These are phyloP conservation scores for Pneumocystis oryctolagi DNA, from an alignment of 1,139 yeast genomes.

Conservation along the genomic window DNA sequence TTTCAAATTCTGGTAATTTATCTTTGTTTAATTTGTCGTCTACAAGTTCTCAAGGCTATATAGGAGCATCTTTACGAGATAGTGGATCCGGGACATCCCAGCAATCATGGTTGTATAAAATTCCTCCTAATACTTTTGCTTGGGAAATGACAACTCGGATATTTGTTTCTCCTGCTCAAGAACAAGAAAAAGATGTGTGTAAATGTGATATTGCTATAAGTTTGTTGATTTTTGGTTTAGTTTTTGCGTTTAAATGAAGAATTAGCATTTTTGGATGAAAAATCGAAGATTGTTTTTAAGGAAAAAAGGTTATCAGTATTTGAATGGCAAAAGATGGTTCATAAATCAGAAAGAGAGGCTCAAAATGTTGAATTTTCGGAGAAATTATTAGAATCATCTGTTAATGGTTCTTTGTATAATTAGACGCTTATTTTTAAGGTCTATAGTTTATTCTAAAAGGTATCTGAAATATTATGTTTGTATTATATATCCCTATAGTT, in stretches of 20 bases:
- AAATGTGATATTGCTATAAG: neutral
- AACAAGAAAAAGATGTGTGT: neutral
- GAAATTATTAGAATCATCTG: conserved; percentile 10
- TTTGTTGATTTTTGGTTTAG: neutral
- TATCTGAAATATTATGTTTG: neutral
- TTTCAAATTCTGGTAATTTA: neutral
- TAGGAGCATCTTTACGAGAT: neutral
- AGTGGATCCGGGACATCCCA: neutral
- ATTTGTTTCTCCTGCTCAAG: neutral
- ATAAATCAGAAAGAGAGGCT: conserved; percentile 11
- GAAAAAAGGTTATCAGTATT: conserved; percentile 11
- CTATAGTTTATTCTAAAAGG: neutral
- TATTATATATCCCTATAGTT: neutral
- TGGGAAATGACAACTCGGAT: neutral
- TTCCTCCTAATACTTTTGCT: neutral
- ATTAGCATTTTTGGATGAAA: conserved; percentile 8
- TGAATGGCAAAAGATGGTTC: conserved; percentile 11
- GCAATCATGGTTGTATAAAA: neutral
- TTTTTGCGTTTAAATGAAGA: conserved; percentile 9
- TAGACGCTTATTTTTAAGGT: neutral
- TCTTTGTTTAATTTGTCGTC: neutral
- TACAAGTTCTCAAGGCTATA: neutral
- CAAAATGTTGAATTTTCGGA: conserved; percentile 12
- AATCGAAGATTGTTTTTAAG: conserved; percentile 7
- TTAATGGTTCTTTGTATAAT: conserved; percentile 2